These are phyloP conservation scores for Camellia japonica DNA, from an alignment of 148 eudicot genomes.

Conservation along the genomic window DNA sequence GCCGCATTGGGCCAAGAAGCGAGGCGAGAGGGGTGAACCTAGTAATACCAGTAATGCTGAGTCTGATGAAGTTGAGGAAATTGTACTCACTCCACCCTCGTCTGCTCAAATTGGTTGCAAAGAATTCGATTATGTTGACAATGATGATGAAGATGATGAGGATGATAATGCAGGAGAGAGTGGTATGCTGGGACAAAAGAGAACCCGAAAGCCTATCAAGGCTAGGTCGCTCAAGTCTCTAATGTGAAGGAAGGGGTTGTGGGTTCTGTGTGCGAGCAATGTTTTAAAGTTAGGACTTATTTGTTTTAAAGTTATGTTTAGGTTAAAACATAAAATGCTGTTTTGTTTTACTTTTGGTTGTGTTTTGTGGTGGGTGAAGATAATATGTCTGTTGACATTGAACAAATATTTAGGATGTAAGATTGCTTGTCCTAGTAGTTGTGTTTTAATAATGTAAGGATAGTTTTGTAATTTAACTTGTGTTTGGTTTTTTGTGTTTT, in stretches of 20 bases:
- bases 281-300: background rate
- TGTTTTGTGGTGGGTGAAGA: background rate
- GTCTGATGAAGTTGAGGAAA: background rate
- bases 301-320: background rate
- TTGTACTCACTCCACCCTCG: background rate
- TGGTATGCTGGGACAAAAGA: constrained; percentile 13
- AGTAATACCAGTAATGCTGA: background rate
- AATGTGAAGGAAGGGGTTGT: constrained; percentile 15
- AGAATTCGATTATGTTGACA: constrained; percentile 24
- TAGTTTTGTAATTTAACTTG: background rate
- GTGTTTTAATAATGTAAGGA: background rate
- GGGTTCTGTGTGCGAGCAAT: background rate
- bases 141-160: constrained; percentile 27
- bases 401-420: too few relatives aligned
- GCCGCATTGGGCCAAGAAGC: constrained; percentile 59
- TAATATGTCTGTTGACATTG: background rate
- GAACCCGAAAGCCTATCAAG: constrained; percentile 45
- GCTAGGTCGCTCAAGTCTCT: constrained; percentile 55
- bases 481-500: background rate
- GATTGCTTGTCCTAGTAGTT: too few relatives aligned
- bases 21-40: constrained; percentile 14
- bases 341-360: background rate
- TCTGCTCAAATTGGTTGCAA: background rate
- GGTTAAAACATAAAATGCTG: background rate
- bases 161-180: background rate